Percentiles rank a stretch among this genome's conserved stretches.
These are phyloP conservation scores for Steccherinum ochraceum DNA, from an alignment of 768 basidiomycete genomes.

Conservation along the genomic window DNA sequence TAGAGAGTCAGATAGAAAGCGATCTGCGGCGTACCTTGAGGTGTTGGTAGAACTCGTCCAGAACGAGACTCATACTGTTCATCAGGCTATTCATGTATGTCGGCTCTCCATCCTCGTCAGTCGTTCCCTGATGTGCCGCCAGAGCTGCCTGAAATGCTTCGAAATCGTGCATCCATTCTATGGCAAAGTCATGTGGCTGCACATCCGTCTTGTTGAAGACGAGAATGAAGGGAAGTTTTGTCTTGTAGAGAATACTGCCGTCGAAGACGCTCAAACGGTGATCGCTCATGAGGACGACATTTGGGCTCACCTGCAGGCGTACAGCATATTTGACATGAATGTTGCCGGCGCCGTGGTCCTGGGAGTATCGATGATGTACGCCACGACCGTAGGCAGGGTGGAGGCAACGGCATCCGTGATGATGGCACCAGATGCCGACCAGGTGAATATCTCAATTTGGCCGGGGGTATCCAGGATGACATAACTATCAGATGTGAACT, in stretches of 20 bases:
- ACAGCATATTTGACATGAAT: conserved; percentile 99
- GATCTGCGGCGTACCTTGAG: conserved; percentile 56
- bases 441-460: conserved; percentile 99
- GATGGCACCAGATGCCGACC: conserved; percentile 98
- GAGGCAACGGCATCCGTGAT: conserved; percentile 97
- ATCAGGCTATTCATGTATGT: conserved; percentile 98
- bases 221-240: conserved; percentile 91
- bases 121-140: conserved; percentile 57
- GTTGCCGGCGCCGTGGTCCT: conserved; percentile 91
- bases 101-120: conserved; percentile 82
- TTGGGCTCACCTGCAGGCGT: conserved; percentile 80
- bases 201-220: conserved; percentile 99
- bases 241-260: conserved; percentile 87
- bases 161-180: conserved; percentile 99
- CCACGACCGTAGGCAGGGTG: conserved; percentile 88
- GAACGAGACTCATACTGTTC: conserved; percentile 97
- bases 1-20: not conserved
- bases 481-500: conserved; percentile 46
- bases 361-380: conserved; percentile 97
- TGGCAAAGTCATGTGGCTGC: conserved; percentile 80
- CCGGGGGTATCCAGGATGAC: conserved; percentile 96
- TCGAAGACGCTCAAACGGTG: not conserved
- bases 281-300: not conserved
- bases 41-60: conserved; percentile 98
- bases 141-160: conserved; percentile 91